phyloP scores from a whole-genome alignment of 305 asterid genomes.

The Ruellia speciosa region DNA sequence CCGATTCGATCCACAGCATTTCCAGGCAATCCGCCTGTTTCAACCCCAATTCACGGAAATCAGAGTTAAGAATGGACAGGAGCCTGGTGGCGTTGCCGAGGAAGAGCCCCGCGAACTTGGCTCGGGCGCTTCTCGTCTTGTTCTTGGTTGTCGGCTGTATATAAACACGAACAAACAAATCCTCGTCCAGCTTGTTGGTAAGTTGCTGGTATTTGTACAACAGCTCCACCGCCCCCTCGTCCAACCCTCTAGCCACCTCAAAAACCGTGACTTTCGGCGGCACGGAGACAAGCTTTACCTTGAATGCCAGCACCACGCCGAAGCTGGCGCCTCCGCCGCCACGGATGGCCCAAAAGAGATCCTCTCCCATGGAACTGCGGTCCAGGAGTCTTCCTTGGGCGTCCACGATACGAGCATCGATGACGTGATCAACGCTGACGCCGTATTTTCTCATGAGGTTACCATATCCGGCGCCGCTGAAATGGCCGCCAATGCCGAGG shows the following conservation, averaged over 20 bases:
- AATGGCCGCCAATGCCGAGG: conserved; percentile 51
- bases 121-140: conserved; percentile 24
- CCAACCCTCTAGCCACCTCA: conserved; percentile 21
- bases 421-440: background rate
- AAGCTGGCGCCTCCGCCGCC: conserved; percentile 65
- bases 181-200: conserved; percentile 29
- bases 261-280: conserved; percentile 46
- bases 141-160: conserved; percentile 32
- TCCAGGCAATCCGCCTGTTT: conserved; percentile 33
- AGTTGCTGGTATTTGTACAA: conserved; percentile 37
- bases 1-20: conserved; percentile 53
- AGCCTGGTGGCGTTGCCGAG: conserved; percentile 35
- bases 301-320: conserved; percentile 39
- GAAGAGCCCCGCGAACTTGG: conserved; percentile 38
- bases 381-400: background rate
- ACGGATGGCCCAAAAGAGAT: conserved; percentile 59
- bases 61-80: conserved; percentile 16
- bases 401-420: background rate
- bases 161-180: conserved; percentile 39
- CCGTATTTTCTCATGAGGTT: background rate
- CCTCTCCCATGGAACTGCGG: conserved; percentile 43
- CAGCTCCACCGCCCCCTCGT: conserved; percentile 23
- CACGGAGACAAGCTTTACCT: conserved; percentile 38
- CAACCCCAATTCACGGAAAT: conserved; percentile 34
- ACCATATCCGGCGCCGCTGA: conserved; percentile 1